Conservation (phyloP, 2,329 filamentous ascomycete species). For the Sphaerulina populicola region DNA sequence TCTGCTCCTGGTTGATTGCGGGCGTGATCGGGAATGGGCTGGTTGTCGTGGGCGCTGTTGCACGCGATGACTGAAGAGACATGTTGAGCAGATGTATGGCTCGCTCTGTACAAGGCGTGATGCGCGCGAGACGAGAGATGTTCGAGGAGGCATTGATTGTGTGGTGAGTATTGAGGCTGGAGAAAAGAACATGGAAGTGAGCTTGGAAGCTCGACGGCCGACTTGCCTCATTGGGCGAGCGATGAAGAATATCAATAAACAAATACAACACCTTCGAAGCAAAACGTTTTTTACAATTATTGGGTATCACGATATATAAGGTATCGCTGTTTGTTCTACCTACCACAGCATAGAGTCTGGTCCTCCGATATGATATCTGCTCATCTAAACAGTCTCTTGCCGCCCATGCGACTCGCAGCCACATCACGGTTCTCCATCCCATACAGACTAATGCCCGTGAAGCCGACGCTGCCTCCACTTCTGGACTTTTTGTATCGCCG, state of each 20-base stretch:
- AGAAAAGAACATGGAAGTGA: not conserved
- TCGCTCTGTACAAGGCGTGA: slow-evolving; percentile 6
- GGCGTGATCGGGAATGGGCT: not conserved
- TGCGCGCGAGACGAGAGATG: slow-evolving; percentile 6
- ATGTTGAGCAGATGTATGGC: slow-evolving; percentile 22
- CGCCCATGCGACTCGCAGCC: slow-evolving; percentile 38
- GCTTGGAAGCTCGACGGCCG: not conserved
- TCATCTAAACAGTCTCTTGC: slow-evolving; percentile 40
- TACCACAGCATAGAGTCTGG: not conserved
- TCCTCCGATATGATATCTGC: not conserved
- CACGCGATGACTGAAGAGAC: slow-evolving; percentile 9
- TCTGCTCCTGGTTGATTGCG: not conserved
- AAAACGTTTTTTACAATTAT: not conserved
- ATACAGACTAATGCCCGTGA: slow-evolving; percentile 44
- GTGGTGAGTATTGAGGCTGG: not conserved
- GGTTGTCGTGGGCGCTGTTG: not conserved
- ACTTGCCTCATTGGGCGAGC: slow-evolving; percentile 1
- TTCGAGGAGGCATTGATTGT: slow-evolving; percentile 16
- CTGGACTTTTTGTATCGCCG: slow-evolving; percentile 56
- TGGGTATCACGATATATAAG: not conserved
- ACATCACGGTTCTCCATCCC: slow-evolving; percentile 36
- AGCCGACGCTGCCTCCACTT: slow-evolving; percentile 53
- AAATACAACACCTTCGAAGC: no score
- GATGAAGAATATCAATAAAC: not conserved
- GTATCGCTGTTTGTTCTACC: not conserved